Base-by-base conservation (phyloP, 768 basidiomycete species). In the Trametes gibbosa region DNA sequence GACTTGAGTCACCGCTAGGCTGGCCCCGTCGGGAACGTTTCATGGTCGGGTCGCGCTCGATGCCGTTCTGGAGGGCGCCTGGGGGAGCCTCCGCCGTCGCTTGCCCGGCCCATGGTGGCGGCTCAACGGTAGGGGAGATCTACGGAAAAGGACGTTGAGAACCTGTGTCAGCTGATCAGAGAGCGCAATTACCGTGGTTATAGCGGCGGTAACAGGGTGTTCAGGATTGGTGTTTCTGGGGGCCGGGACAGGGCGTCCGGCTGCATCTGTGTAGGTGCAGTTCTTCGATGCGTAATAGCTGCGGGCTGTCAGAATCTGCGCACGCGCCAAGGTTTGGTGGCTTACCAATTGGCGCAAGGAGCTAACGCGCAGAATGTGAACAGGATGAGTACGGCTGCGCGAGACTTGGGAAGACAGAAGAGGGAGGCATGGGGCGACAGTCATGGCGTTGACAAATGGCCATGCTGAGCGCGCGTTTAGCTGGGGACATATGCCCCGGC, bases 251-350 rank as follows among this genome's bases (percentile, higher is more conserved):
- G 84, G 79, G 46, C 87, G 85, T 35, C 90, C 91, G 21, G 85
- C 81, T 23, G 89, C 78, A 62, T 92, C 90, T 10, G 89, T 91
- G 70, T 92, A 92, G 1, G 86, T 84, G 72, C 90, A 92, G 32
- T 81, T 75, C 72, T 92, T 92, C 63, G 86, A 87, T 59, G 90
- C 90, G 70, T 86, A 92, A 70, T 84, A 90, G 66, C 89, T 92
- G 68, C 29, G 55, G 29, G 47, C 19, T 49, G 56, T 68, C 58
- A 49, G 58, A 12, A 61, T 32, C 51, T 57, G n/a, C 43, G 58
- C 43, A 42, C 58, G 52, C 35, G 29, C 52, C 29, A 21, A 50
- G 61, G 55, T 39, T 12, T 46, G 39, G 21, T 29, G 25, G 65
- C 74, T 50, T 63, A 89, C 89, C 90, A 92, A 68, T 92, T 92